Evolutionary conservation across 2,329 filamentous ascomycete genomes (phyloP), one percentile per base, ranked within the genome.

Genomic region (Ascocoryne sarcoides): DNA sequence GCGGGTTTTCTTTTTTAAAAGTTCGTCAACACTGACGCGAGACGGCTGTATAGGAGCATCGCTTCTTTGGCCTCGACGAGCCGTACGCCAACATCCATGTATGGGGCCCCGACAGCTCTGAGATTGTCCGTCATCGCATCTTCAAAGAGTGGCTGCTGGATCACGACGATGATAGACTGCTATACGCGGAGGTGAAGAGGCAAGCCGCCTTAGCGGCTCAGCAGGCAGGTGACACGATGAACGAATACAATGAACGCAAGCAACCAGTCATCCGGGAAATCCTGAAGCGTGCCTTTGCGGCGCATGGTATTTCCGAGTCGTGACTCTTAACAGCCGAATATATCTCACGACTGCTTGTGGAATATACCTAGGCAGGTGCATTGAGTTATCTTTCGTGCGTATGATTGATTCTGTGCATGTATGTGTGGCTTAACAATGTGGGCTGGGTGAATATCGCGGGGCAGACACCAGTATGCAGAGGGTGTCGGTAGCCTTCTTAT

Each of bases 281-380:
- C 32, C 32, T 33, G 32, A 16, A 33, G 15, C 32, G 32, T 33
- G 32, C 32, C 32, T 33, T 33, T 33, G 32, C 15, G 32, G 32
- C 32, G 32, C 32, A 33, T 33, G 32, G 32, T 16, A 33, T 33
- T 33, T 33, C 32, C 32, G 32, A 33, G 32, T 33, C 32, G 32
- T 33, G 32, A 33, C 32, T 33, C 15, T 33, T 33, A 18, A 33
- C 32, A 18, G 15, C 32, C 15, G 15, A 33, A 33, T 33, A 17
- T 33, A 17, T 33, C 32, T 33, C 14, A 9, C 15, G 32, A 18
- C 32, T 33, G 32, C 32, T 33, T 33, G 32, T 33, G 32, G 32
- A 33, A 17, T 33, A 33, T 33, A 33, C 32, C 32, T 32, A 32
- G 29, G 29, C 29, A 32, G 12, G 12, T 12, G 12, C 29, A 32